Evolutionary conservation across 2,329 filamentous ascomycete genomes (phyloP).

Genomic region (Botrytis galanthina): DNA sequence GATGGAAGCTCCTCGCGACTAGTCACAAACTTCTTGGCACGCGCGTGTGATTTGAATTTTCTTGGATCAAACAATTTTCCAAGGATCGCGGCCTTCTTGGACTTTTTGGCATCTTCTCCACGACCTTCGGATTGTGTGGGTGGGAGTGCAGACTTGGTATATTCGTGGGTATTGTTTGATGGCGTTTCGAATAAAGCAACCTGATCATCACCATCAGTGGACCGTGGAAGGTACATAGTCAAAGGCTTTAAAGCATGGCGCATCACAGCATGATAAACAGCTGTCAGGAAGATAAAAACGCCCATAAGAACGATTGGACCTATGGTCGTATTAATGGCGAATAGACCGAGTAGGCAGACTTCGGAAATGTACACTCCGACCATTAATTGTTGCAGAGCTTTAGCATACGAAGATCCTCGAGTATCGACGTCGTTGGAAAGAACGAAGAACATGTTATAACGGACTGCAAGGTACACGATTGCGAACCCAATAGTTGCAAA

Average conservation of each 20-base stretch:
- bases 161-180: slow-evolving; percentile 28
- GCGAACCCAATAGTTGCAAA: slow-evolving; percentile 77
- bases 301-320: slow-evolving; percentile 75
- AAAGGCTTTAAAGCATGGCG: slow-evolving; percentile 71
- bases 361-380: slow-evolving; percentile 81
- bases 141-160: slow-evolving; percentile 25
- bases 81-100: slow-evolving; percentile 54
- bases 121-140: slow-evolving; percentile 34
- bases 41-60: slow-evolving; percentile 68
- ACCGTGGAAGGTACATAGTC: slow-evolving; percentile 72
- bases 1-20: slow-evolving; percentile 53
- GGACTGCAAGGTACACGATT: slow-evolving; percentile 80
- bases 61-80: slow-evolving; percentile 72
- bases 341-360: slow-evolving; percentile 79
- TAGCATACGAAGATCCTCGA: slow-evolving; percentile 79
- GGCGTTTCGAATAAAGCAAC: slow-evolving; percentile 31
- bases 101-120: slow-evolving; percentile 13
- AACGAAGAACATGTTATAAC: slow-evolving; percentile 87
- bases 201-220: slow-evolving; percentile 55
- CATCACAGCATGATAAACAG: slow-evolving; percentile 71
- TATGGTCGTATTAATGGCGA: slow-evolving; percentile 66
- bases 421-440: slow-evolving; percentile 79
- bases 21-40: slow-evolving; percentile 48
- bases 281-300: slow-evolving; percentile 68
- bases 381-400: slow-evolving; percentile 81